Evolutionary conservation across 139 green algal species (phyloP).

Genomic region (Nannochloris sp.): DNA sequence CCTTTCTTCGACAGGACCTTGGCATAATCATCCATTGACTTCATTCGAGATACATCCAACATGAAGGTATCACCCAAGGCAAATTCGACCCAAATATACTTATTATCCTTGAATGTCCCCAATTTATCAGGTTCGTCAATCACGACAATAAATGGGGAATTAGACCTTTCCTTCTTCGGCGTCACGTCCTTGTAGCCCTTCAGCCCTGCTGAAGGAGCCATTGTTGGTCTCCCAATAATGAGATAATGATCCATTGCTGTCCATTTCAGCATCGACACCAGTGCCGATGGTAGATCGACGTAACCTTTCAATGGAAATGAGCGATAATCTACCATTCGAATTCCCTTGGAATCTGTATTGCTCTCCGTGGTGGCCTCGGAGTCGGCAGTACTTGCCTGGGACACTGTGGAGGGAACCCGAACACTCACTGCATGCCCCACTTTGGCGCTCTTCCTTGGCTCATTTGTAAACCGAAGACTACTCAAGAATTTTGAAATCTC

Average conservation of each 20-base stretch:
- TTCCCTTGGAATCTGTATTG: not conserved
- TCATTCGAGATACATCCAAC: constrained; percentile 26
- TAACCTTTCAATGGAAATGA: constrained; percentile 2
- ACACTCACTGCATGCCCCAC: no score
- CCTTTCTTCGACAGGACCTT: constrained; percentile 24
- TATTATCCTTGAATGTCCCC: constrained; percentile 9
- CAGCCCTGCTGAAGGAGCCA: not conserved
- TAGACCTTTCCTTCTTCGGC: constrained; percentile 14
- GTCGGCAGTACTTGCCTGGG: no score
- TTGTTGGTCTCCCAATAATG: not conserved
- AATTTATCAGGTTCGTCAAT: constrained; percentile 16
- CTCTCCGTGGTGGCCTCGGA: no score
- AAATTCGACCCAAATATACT: constrained; percentile 19
- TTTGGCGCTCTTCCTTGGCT: no score
- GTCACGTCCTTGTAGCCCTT: not conserved
- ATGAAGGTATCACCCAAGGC: constrained; percentile 27
- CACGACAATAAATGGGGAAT: constrained; percentile 24
- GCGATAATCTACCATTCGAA: constrained; percentile 1
- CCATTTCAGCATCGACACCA: not conserved
- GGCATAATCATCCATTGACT: constrained; percentile 26
- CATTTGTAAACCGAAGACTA: no score
- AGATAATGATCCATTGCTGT: not conserved
- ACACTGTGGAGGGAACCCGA: no score
- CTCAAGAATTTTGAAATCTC: no score
- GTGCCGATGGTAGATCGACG: not conserved